These are phyloP conservation scores for Boletus edulis DNA, from an alignment of 768 basidiomycete species.

Conservation along the genomic window DNA sequence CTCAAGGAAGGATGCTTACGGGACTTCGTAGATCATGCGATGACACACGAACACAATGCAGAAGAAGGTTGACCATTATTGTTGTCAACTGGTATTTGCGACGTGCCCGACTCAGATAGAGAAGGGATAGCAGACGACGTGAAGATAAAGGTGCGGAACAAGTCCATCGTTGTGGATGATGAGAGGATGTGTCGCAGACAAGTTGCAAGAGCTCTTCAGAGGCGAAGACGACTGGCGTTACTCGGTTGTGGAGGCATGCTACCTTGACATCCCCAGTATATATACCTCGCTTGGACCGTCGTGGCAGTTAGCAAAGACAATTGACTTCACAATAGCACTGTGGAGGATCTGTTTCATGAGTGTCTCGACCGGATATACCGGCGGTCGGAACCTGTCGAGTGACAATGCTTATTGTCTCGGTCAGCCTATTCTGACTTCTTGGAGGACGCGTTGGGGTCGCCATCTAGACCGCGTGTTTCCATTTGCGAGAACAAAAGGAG, in stretches of 20 bases:
- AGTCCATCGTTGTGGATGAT: slow-evolving; percentile 19
- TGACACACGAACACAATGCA: slow-evolving; percentile 3
- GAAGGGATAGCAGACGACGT: neutral
- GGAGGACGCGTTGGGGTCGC: neutral
- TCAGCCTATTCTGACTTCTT: neutral
- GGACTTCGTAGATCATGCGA: slow-evolving; percentile 11
- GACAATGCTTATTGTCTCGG: slow-evolving; percentile 20
- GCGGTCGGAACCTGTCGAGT: slow-evolving; percentile 3
- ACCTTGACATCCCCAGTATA: neutral
- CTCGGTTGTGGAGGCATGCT: slow-evolving; percentile 1
- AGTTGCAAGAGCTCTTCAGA: neutral
- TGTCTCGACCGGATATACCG: neutral
- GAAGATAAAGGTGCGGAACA: slow-evolving; percentile 2
- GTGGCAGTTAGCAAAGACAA: slow-evolving; percentile 12
- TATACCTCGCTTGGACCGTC: slow-evolving; percentile 10
- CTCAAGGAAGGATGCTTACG: slow-evolving; percentile 10
- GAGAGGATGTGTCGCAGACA: slow-evolving; percentile 7
- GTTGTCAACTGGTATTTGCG: slow-evolving; percentile 16
- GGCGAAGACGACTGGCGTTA: slow-evolving; percentile 5
- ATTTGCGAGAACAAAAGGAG: slow-evolving; percentile 24
- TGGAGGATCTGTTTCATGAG: neutral
- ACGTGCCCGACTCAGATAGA: neutral
- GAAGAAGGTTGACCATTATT: no score
- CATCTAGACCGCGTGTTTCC: slow-evolving; percentile 1
- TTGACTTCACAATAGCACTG: slow-evolving; percentile 4